These are phyloP conservation scores for Baorangia bicolor DNA, from an alignment of 768 basidiomycete genomes.

Conservation along the genomic window DNA sequence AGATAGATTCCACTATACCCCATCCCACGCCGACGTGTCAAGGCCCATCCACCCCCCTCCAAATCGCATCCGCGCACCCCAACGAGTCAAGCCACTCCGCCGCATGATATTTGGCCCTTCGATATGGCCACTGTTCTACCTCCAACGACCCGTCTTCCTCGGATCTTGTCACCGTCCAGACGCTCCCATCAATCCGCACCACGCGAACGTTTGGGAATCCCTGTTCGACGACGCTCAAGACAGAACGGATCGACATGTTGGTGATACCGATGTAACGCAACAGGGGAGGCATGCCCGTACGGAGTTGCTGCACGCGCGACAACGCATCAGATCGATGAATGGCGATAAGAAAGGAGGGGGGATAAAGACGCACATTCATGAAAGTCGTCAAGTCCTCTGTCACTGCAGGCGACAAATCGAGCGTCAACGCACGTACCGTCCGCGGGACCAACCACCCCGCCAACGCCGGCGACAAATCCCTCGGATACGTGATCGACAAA, in stretches of 20 bases:
- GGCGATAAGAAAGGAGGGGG: background rate
- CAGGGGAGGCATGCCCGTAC: constrained; percentile 51
- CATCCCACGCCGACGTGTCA: background rate
- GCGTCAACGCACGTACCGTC: constrained; percentile 44
- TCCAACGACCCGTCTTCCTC: constrained; percentile 35
- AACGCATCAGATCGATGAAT: background rate
- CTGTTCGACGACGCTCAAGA: constrained; percentile 47
- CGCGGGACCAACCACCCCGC: constrained; percentile 70
- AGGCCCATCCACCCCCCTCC: constrained; percentile 20
- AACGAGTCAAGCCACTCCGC: constrained; percentile 66
- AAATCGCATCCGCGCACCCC: constrained; percentile 57
- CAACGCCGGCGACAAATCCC: constrained; percentile 59
- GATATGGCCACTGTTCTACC: constrained; percentile 56
- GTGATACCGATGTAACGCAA: constrained; percentile 58
- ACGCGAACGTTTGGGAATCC: constrained; percentile 64
- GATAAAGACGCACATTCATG: constrained; percentile 35
- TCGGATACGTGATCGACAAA: constrained; percentile 61
- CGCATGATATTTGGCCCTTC: constrained; percentile 50
- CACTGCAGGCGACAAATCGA: constrained; percentile 38
- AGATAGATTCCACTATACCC: background rate
- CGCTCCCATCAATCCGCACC: constrained; percentile 49
- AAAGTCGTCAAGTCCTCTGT: constrained; percentile 44
- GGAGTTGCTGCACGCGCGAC: constrained; percentile 49
- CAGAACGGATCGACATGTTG: constrained; percentile 43
- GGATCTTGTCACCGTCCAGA: constrained; percentile 49